Evolutionary conservation across 148 eudicot species (phyloP).

Genomic region (Euryodendron excelsum): DNA sequence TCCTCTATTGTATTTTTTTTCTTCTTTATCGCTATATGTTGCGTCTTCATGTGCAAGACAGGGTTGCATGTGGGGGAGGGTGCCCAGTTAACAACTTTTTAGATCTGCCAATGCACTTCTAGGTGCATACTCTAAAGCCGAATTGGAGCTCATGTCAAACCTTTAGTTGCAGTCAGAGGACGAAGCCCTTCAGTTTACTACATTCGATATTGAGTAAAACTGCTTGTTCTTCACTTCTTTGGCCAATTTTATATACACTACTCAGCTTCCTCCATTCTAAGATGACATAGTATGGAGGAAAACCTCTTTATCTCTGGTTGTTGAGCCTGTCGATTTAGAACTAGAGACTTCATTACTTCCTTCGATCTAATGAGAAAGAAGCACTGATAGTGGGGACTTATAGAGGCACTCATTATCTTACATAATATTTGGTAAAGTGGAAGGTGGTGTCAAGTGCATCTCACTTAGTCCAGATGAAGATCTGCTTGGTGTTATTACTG

Average conservation of each 20-base stretch:
- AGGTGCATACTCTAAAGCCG: conserved; percentile 72
- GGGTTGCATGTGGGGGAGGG: no score
- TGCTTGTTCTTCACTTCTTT: conserved; percentile 83
- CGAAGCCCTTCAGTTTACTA: conserved; percentile 53
- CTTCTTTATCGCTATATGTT: no score
- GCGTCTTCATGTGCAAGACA: no score
- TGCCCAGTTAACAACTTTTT: no score
- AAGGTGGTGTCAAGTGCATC: conserved; percentile 92
- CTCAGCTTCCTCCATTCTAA: conserved; percentile 55
- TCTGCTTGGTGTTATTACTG: conserved; percentile 79
- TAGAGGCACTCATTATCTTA: conserved; percentile 64
- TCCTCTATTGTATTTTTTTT: no score
- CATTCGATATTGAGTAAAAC: conserved; percentile 75
- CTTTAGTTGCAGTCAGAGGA: conserved; percentile 45
- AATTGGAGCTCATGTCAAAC: conserved; percentile 49
- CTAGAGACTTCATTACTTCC: conserved; percentile 69
- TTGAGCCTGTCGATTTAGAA: conserved; percentile 65
- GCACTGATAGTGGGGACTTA: conserved; percentile 82
- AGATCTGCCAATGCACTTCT: no score
- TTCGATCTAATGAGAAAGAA: conserved; percentile 94
- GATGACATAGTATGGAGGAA: conserved; percentile 56
- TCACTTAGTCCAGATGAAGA: conserved; percentile 98
- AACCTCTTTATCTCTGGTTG: conserved; percentile 33
- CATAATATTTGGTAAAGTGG: conserved; percentile 79
- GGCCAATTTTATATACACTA: conserved; percentile 51